phyloP scores from a whole-genome alignment of 805 yeast genomes.

The Starmerella apis region DNA sequence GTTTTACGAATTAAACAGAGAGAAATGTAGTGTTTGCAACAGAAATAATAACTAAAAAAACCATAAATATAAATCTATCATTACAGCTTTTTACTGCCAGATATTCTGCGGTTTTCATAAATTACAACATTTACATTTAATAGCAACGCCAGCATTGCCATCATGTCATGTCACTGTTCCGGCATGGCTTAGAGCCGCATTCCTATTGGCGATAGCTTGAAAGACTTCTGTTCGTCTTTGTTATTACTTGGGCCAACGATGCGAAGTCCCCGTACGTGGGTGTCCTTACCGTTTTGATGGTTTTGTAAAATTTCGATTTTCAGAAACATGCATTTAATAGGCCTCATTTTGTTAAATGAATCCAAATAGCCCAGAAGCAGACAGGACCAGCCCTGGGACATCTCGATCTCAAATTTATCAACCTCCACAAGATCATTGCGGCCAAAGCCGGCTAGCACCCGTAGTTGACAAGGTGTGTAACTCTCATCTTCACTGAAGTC shows the following conservation, averaged over 20 bases:
- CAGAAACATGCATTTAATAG: slow-evolving; percentile 56
- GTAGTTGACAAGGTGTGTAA: slow-evolving; percentile 71
- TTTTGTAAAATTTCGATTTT: slow-evolving; percentile 58
- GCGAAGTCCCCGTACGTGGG: slow-evolving; percentile 59
- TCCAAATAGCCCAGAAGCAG: slow-evolving; percentile 35
- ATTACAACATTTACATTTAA: background rate
- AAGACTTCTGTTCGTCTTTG: background rate
- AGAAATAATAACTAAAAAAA: background rate
- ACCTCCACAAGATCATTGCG: slow-evolving; percentile 68
- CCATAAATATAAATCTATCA: background rate
- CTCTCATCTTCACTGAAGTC: slow-evolving; percentile 73
- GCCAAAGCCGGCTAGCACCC: slow-evolving; percentile 64
- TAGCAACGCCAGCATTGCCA: background rate
- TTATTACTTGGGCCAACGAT: slow-evolving; percentile 12
- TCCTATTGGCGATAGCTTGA: background rate
- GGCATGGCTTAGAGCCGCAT: background rate
- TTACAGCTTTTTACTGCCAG: no score
- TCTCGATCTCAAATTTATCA: slow-evolving; percentile 44
- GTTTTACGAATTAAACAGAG: background rate
- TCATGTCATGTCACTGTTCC: background rate
- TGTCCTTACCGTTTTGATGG: slow-evolving; percentile 93
- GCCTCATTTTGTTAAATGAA: slow-evolving; percentile 28
- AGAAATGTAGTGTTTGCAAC: no score
- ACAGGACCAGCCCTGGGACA: slow-evolving; percentile 73
- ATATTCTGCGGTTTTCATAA: no score